Evolutionary conservation across 495 filamentous ascomycete species (phyloP), one percentile per base, ranked within the genome.

Genomic region (Neurospora tetrasperma): DNA sequence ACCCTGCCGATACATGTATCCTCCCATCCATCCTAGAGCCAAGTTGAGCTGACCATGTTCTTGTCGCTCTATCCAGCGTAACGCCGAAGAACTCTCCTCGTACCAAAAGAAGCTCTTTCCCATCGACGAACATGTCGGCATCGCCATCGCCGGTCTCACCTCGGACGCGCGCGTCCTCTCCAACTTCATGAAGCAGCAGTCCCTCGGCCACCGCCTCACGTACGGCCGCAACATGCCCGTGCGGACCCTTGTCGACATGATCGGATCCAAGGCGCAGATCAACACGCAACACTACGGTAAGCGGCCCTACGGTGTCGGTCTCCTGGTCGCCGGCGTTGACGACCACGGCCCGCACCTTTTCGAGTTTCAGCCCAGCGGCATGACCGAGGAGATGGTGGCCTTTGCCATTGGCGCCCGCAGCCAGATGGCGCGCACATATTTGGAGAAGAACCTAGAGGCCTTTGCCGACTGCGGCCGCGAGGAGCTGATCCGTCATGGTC

Each of bases 181-280:
- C 86, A 98, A 98, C 89, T 98, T 97, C 88, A 98, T 99, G 96
- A 98, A 98, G 86, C 93, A 97, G 84, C 96, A 98, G 84, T 96
- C 92, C 70, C 93, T 99, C 77, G 92, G 93, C 80, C 94, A 93
- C 73, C 93, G 93, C 79, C 92, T 99, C 79, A 96, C 94, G 72
- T 98, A 97, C 88, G 94, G 91, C 83, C 95, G 96, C 69, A 89
- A 94, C 72, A 94, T 99, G 77, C 92, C 92, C 18, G 85, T 98
- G 80, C 89, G 93, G 80, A 91, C 92, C 41, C 92, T 98, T 76
- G 94, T 97, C 70, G 85, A 88, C 31, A 90, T 94, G 81, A 98
- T 99, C 80, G 95, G 91, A 77, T 93, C 97, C 83, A 95, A 97
- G 83, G 96, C 96, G 44, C 96, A 99, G 85, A 91, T 90, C 75